Evolutionary conservation across 805 yeast species (phyloP), one percentile per base, ranked within the genome.

Genomic region (Wickerhamomyces canadensis): DNA sequence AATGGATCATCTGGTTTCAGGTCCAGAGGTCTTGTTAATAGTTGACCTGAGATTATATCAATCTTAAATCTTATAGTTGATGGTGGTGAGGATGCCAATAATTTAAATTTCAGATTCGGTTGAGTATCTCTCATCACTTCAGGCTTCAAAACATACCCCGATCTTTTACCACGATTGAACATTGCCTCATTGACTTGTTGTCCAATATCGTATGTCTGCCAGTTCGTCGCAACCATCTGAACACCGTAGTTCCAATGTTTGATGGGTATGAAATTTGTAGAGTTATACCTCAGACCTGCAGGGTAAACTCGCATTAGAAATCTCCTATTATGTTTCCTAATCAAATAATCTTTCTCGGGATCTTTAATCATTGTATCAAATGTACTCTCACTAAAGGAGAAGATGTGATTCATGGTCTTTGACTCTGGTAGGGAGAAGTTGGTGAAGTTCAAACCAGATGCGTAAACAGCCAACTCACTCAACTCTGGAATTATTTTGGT

Each of bases 181-280:
- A 88, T 63, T 4, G 96, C 85, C 44, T 84, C 84, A 56, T 88
- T 89, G 10, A 93, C 52, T 54, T 88, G 96, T 54, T 89, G 91
- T 0, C 97, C 96, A 14, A 78, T 41, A 54, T 93, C 98, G 55
- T 76, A 81, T 0, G 93, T 81, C 59, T 91, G 98, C 97, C 97
- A 91, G 55, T 91, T 93, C 0, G 96, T 80, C 0, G 98, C 98
- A 5, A 85, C 98, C 87, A 93, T 76, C 54, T 93, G 98, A 10
- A 74, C 81, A 1, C 99, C 99, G 33, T 72, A 65, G 34, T 69
- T 68, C 98, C 99, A 93, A 52, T 76, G 87, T 1, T 60, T 58
- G 2, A 85, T 60, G 0, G 98, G 98, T 31, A 72, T 73, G 54
- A 86, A 89, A 52, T 93, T 93, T 3, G 84, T 70, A 1, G 96